These are phyloP conservation scores for Monilinia vaccinii-corymbosi DNA, from an alignment of 2,329 filamentous ascomycete genomes.

Conservation along the genomic window DNA sequence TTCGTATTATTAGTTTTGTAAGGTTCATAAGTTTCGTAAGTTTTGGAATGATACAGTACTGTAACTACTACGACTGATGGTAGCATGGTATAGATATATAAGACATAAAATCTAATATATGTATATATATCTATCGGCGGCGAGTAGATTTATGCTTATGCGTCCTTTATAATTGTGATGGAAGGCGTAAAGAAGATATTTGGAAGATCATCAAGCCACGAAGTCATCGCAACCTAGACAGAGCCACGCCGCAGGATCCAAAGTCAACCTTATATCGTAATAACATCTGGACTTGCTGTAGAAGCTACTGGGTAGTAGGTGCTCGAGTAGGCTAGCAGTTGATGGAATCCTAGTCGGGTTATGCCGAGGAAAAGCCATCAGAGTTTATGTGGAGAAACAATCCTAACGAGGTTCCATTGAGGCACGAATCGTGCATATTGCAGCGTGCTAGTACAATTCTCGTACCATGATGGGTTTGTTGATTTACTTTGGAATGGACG, in stretches of 20 bases:
- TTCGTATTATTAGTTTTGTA: too few relatives aligned
- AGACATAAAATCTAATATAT: too few relatives aligned
- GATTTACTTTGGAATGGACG: too few relatives aligned
- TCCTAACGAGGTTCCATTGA: not conserved
- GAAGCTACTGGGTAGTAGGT: not conserved
- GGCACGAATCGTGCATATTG: not conserved
- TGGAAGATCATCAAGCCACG: not conserved
- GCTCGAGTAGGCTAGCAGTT: not conserved
- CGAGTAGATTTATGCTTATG: not conserved
- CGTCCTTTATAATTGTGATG: not conserved
- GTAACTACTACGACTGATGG: too few relatives aligned
- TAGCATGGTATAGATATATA: too few relatives aligned
- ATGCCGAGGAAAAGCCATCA: constrained; percentile 3
- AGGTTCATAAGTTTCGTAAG: not conserved
- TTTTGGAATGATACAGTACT: not conserved
- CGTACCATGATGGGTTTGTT: constrained; percentile 1
- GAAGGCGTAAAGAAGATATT: not conserved
- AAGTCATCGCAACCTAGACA: too few relatives aligned
- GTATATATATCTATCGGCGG: too few relatives aligned
- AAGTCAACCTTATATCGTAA: too few relatives aligned
- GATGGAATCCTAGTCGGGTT: not conserved
- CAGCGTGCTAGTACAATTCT: not conserved
- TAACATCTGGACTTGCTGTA: too few relatives aligned
- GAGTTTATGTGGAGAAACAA: not conserved
- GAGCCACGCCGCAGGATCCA: too few relatives aligned